Evolutionary conservation across 345 rosid genomes (phyloP), one percentile per base, ranked within the genome.

Genomic region (Pseudoturritis turrita): DNA sequence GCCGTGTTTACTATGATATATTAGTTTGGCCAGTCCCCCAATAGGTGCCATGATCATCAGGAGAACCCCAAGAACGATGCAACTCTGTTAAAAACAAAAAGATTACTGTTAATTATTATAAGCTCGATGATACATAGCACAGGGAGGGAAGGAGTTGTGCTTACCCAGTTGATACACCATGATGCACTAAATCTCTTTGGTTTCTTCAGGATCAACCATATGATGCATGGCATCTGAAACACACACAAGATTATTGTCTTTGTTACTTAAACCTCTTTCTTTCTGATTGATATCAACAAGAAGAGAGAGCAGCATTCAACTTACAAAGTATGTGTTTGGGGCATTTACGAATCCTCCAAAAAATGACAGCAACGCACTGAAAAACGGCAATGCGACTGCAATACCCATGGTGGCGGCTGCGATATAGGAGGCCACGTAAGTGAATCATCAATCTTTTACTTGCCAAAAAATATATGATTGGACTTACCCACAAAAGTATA

Each of bases 261-360:
- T 33, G 5, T 29, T 7, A 33, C 36, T 7, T 31, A 31, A 1
- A 31, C 35, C 8, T 28, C 10, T 31, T 33, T 33, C 36, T 33
- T 33, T 7, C 36, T 33, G n/a, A n/a, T n/a, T n/a, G n/a, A n/a
- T n/a, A 7, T 8, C 36, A 33, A 33, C 36, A 33, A 7, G 10
- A 33, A 33, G 36, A 33, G 2, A 10, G 44, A 64, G 45, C 46
- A 21, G 22, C 15, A 6, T 7, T 13, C 22, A 9, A 43, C 90
- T 85, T 73, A 89, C 91, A 53, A 86, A 88, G 78, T 84, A 88
- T 14, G 96, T 82, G 21, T 88, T 84, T 1, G 93, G 91, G 19
- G 91, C 87, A 63, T 83, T 86, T 47, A 86, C 86, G 65, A 89
- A 87, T 75, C 96, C 96, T 35, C 96, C 96, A 14, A 87, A 87